Base-by-base conservation (phyloP, 179 eudicot genomes). In the Nepenthes alata region DNA sequence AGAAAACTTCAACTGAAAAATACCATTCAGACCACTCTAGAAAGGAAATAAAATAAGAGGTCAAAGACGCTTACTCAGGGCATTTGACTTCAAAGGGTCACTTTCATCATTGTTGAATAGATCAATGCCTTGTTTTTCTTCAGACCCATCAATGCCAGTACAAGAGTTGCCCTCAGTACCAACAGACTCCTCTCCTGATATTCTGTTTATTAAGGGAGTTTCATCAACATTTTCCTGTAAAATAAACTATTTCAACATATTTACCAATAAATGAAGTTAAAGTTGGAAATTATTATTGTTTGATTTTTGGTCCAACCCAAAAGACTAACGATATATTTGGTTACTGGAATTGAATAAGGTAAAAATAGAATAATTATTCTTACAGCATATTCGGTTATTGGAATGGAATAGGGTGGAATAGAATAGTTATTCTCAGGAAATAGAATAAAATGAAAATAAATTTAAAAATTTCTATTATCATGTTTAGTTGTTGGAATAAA, bases 101-200 rank as follows among this genome's bases (percentile, higher is more conserved):
- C 38, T 70, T 76, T 86, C 95, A 61, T 86, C 88, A 53, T 75
- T 65, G 54, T 82, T 72, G 66, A 93, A 93, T 56, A 65, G 86
- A 81, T 93, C 97, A 69, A 82, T 65, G 57, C 96, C 95, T 62
- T 62, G 77, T 59, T 71, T 77, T 60, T 67, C 73, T 49, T 52
- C 57, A 57, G 67, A 11, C 58, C 10, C 13, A 16, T 67, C 63
- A 62, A 61, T 51, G 63, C 63, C 74, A 44, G 65, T 63, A 60
- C 53, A 50, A 35, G 69, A 58, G 38, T 63, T 55, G 37, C 62
- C 72, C 50, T 45, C 61, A 54, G 60, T 53, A 41, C 59, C 74
- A 57, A 7, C 67, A 72, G 48, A 37, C 62, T 65, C 72, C 45
- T 67, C 59, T 35, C 35, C 63, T 35, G 61, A 66, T 51, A 51